Conservation (phyloP, 2,329 filamentous ascomycete genomes). For the Elsinoe fawcettii region DNA sequence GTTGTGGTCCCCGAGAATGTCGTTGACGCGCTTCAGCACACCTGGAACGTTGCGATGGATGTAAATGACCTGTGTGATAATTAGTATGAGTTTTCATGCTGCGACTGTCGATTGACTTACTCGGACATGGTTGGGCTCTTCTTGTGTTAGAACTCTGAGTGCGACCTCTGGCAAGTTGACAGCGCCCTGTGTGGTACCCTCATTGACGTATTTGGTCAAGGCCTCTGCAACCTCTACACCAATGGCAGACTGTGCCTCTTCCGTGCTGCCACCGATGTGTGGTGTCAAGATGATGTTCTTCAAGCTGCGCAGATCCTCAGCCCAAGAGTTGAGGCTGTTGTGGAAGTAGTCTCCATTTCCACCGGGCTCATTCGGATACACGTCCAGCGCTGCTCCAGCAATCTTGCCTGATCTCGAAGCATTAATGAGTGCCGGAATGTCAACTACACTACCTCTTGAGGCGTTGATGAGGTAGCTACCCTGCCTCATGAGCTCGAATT, state of each 20-base stretch:
- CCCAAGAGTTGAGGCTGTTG: slow-evolving; percentile 73
- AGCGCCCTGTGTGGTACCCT: slow-evolving; percentile 80
- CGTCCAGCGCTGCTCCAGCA: slow-evolving; percentile 90
- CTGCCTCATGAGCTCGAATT: slow-evolving; percentile 83
- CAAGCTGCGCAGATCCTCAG: slow-evolving; percentile 71
- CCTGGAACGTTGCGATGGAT: slow-evolving; percentile 96
- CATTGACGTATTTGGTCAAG: slow-evolving; percentile 89
- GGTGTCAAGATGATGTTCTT: slow-evolving; percentile 94
- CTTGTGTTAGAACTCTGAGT: slow-evolving; percentile 79
- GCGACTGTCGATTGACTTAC: slow-evolving; percentile 33
- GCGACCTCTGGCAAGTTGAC: slow-evolving; percentile 96
- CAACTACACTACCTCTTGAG: slow-evolving; percentile 84
- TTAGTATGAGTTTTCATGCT: slow-evolving; percentile 24
- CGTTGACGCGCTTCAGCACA: slow-evolving; percentile 90
- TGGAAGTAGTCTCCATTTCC: slow-evolving; percentile 95
- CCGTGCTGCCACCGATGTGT: slow-evolving; percentile 94
- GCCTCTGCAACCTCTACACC: slow-evolving; percentile 86
- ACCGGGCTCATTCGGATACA: slow-evolving; percentile 88
- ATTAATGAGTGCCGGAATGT: slow-evolving; percentile 85
- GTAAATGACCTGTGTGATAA: slow-evolving; percentile 57
- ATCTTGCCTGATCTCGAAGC: slow-evolving; percentile 79
- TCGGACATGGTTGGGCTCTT: slow-evolving; percentile 82
- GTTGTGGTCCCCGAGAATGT: slow-evolving; percentile 89
- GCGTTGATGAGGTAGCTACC: slow-evolving; percentile 96
- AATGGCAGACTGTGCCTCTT: slow-evolving; percentile 94